Base-by-base conservation (phyloP, 2,329 filamentous ascomycete species). In the Stemphylium vesicarium region DNA sequence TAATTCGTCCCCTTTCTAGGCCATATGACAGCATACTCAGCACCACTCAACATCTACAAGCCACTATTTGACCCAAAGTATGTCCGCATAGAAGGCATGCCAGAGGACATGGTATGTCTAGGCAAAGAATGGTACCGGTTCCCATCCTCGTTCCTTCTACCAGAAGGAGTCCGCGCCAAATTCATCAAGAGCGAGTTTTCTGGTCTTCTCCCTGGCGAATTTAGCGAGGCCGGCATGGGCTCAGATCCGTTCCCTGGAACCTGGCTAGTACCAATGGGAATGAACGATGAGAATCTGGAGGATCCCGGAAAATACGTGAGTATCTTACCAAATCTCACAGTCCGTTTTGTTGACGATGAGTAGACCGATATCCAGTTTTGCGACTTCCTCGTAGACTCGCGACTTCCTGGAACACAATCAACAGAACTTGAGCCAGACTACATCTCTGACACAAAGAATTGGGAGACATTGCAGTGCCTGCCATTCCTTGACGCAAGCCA, bases 91-190 rank as follows among this genome's bases (percentile, higher is more conserved):
- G 89, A 88, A 13, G 88, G 91, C 59, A 87, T 82, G n/a, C 73
- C 79, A 2, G 90, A 88, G 13, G 88, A 91, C 59, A 87, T 82
- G 15, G 85, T 99, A 2, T 99, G 95, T 74, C 85, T 96, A 35
- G 92, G 91, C 24, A 99, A 98, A 73, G 95, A 99, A 73, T 99
- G 95, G 95, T 97, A 99, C 75, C 90, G 95, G 32, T 98, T 97
- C 72, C 94, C 95, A 1, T 94, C 90, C 0, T 96, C 93, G 0
- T 98, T 92, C 79, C 92, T 95, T 72, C 81, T 99, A 3, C 94
- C 95, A 0, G 81, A 87, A n/a, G 84, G 86, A 44, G 90, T 95
- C 80, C 88, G 85, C 61, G 89, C 91, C 65, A 96, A 95, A 65
- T 99, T 97, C 69, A 81, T 99, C 65, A 91, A 89, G 62, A 96